Evolutionary conservation across 2,329 filamentous ascomycete species (phyloP).

Genomic region (Catunica adiposa): DNA sequence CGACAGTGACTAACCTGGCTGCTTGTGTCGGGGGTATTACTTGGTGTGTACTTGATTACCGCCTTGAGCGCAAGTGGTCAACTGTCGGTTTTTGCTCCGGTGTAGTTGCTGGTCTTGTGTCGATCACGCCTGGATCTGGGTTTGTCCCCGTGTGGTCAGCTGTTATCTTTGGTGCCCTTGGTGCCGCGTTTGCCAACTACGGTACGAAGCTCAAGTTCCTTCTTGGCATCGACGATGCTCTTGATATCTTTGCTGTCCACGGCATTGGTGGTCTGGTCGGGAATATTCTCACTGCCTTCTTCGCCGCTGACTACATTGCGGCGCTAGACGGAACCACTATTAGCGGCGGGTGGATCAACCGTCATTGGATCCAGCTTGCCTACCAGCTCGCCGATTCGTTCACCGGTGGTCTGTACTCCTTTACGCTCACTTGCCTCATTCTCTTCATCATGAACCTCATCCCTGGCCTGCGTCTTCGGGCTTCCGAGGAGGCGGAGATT

Average conservation of each 20-base stretch:
- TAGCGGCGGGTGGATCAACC: slow-evolving; percentile 65
- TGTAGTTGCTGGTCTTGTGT: slow-evolving; percentile 71
- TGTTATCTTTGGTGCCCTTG: slow-evolving; percentile 60
- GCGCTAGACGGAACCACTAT: slow-evolving; percentile 60
- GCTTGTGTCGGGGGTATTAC: slow-evolving; percentile 74
- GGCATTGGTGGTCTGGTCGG: slow-evolving; percentile 62
- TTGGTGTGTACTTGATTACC: slow-evolving; percentile 79
- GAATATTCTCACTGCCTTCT: slow-evolving; percentile 65
- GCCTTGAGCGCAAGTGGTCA: slow-evolving; percentile 80
- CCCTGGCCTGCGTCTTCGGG: slow-evolving; percentile 58
- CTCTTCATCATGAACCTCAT: slow-evolving; percentile 66
- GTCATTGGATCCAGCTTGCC: slow-evolving; percentile 66
- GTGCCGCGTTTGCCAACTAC: slow-evolving; percentile 68
- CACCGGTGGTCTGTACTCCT: slow-evolving; percentile 61
- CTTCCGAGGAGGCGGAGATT: slow-evolving; percentile 61
- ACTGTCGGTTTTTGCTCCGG: slow-evolving; percentile 88
- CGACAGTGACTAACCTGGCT: slow-evolving; percentile 69
- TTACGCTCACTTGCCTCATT: slow-evolving; percentile 60
- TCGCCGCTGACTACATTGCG: slow-evolving; percentile 72
- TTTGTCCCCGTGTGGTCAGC: slow-evolving; percentile 76
- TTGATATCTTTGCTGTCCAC: slow-evolving; percentile 80
- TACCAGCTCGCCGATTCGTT: slow-evolving; percentile 74
- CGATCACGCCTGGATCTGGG: slow-evolving; percentile 76
- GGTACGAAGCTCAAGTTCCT: slow-evolving; percentile 83
- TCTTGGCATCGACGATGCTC: slow-evolving; percentile 62